Evolutionary conservation across 75 land plant genomes (phyloP).

Genomic region (Adiantum capillusveneris): DNA sequence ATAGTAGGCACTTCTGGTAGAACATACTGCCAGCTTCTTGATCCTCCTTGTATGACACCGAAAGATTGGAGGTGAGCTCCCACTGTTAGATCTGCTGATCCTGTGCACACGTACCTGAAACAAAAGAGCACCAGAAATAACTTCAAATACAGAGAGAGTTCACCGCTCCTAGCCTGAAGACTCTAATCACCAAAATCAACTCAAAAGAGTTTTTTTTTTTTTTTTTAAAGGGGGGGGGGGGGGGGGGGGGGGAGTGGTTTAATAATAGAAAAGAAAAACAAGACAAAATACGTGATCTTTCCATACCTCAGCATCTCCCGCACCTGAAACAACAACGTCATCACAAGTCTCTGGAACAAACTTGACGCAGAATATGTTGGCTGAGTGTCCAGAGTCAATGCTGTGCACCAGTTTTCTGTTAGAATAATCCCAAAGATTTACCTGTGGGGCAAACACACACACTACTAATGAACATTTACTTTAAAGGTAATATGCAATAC

Average conservation of each 20-base stretch:
- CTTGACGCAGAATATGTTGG: conserved; percentile 91
- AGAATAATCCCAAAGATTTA: conserved; percentile 82
- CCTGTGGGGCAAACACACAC: conserved; percentile 29
- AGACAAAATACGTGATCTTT: not conserved
- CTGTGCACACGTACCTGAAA: conserved; percentile 80
- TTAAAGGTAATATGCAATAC: not conserved
- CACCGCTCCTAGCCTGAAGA: too few species aligned
- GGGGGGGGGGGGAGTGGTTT: too few species aligned
- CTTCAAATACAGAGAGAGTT: too few species aligned
- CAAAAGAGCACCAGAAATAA: too few species aligned
- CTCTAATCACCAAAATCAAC: too few species aligned
- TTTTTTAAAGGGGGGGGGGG: too few species aligned
- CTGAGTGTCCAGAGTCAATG: conserved; percentile 82
- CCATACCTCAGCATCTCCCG: conserved; percentile 90
- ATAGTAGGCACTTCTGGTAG: too few species aligned
- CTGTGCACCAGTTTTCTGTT: conserved; percentile 50
- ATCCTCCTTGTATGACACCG: conserved; percentile 89
- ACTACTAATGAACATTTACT: not conserved
- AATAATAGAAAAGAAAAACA: too few species aligned
- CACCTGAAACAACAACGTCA: conserved; percentile 91
- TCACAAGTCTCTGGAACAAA: conserved; percentile 92
- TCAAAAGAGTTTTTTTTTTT: too few species aligned
- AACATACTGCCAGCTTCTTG: conserved; percentile 86
- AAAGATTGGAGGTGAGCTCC: conserved; percentile 52
- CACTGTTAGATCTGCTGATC: conserved; percentile 46